These are phyloP conservation scores for Ophiostoma ips DNA, from an alignment of 2,329 filamentous ascomycete genomes.

Conservation along the genomic window DNA sequence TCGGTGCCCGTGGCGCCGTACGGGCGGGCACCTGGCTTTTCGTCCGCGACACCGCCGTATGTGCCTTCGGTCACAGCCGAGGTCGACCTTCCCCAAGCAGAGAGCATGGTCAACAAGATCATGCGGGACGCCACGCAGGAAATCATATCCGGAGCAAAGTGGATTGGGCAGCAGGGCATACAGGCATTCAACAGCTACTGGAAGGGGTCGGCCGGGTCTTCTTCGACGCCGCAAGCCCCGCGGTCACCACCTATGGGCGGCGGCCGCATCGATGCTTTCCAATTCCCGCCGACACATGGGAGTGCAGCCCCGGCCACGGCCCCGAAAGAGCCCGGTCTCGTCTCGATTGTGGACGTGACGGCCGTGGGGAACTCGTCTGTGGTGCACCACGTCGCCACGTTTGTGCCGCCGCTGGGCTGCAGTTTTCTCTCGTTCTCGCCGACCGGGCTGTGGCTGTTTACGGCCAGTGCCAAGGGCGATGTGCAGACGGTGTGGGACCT, in stretches of 20 bases:
- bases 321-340: slow-evolving; percentile 54
- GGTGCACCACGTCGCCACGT: slow-evolving; percentile 54
- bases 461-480: slow-evolving; percentile 72
- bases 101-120: slow-evolving; percentile 60
- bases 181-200: slow-evolving; percentile 73
- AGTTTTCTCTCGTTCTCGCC: slow-evolving; percentile 71
- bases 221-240: slow-evolving; percentile 26
- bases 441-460: slow-evolving; percentile 59
- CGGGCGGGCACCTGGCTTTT: slow-evolving; percentile 40
- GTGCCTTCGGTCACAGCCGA: slow-evolving; percentile 52
- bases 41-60: slow-evolving; percentile 53
- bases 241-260: slow-evolving; percentile 31
- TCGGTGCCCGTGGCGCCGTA: slow-evolving; percentile 42
- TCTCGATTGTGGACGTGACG: slow-evolving; percentile 62
- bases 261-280: slow-evolving; percentile 33
- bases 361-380: slow-evolving; percentile 36
- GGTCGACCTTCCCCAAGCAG: slow-evolving; percentile 57
- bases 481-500: slow-evolving; percentile 72
- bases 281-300: slow-evolving; percentile 67
- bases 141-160: slow-evolving; percentile 58
- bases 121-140: slow-evolving; percentile 70
- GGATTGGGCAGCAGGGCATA: slow-evolving; percentile 63
- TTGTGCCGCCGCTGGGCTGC: slow-evolving; percentile 58
- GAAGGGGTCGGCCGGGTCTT: slow-evolving; percentile 36
- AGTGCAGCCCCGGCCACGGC: slow-evolving; percentile 37